These are phyloP conservation scores for Potentilla sterilis DNA, from an alignment of 306 rosid genomes.

Conservation along the genomic window DNA sequence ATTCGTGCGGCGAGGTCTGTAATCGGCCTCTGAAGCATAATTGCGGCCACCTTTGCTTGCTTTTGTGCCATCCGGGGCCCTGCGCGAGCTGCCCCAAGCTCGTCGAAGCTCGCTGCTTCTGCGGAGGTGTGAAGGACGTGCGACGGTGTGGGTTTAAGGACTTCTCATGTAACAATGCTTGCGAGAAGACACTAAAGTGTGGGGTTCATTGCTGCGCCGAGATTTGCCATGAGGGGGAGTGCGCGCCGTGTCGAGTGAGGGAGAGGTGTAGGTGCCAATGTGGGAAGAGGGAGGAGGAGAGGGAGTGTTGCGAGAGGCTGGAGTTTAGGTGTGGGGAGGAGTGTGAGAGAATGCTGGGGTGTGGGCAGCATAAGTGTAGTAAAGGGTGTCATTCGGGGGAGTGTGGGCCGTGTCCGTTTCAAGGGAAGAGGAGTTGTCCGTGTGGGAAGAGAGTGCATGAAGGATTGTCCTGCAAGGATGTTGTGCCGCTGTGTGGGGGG, in stretches of 20 bases:
- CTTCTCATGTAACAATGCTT: constrained; percentile 55
- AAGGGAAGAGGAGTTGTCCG: constrained; percentile 86
- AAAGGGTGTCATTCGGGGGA: constrained; percentile 75
- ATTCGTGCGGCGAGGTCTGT: constrained; percentile 90
- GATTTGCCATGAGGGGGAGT: constrained; percentile 64
- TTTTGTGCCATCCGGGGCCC: constrained; percentile 93
- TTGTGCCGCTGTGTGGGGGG: constrained; percentile 68
- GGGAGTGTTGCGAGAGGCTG: constrained; percentile 66
- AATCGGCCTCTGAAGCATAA: constrained; percentile 59
- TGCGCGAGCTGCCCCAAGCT: constrained; percentile 91
- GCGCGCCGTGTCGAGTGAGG: constrained; percentile 64
- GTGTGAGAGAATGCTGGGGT: constrained; percentile 57
- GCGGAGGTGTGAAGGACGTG: constrained; percentile 58
- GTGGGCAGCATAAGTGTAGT: constrained; percentile 75
- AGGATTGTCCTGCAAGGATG: constrained; percentile 77
- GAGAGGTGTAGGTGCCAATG: constrained; percentile 57
- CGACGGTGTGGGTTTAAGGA: constrained; percentile 77
- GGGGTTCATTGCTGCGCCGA: constrained; percentile 58
- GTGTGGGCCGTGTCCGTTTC: constrained; percentile 77
- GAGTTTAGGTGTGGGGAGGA: constrained; percentile 52
- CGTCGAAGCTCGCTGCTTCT: constrained; percentile 67
- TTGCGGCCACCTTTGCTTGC: constrained; percentile 79
- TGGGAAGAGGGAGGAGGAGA: constrained; percentile 61
- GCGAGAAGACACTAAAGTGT: constrained; percentile 61
- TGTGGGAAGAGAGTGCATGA: constrained; percentile 75